Evolutionary conservation across 176 grass and related monocot species (phyloP).

Genomic region (Coix lacrymajobi): DNA sequence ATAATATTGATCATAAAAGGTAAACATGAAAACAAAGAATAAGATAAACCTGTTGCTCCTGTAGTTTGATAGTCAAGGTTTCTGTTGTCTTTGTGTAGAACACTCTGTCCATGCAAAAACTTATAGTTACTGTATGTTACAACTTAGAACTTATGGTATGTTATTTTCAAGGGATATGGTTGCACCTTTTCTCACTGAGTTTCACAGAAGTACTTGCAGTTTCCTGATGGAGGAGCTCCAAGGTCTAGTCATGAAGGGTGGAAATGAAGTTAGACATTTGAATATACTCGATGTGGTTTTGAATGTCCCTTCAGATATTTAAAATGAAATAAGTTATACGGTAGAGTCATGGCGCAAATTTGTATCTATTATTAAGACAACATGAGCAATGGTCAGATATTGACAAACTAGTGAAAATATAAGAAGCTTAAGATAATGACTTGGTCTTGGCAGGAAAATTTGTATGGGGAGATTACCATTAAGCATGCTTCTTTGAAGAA

Average conservation of each 20-base stretch:
- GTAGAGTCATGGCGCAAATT: background rate
- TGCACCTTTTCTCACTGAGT: slow-evolving; percentile 59
- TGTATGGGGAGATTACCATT: background rate
- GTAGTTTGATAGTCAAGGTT: slow-evolving; percentile 46
- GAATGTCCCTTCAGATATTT: background rate
- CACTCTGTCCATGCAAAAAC: slow-evolving; percentile 39
- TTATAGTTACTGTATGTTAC: slow-evolving; percentile 3
- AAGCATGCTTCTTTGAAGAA: background rate
- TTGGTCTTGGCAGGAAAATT: background rate
- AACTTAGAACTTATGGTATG: background rate
- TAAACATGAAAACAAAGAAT: slow-evolving; percentile 24
- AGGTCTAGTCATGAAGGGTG: slow-evolving; percentile 43
- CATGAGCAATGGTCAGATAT: background rate
- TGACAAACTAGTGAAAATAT: background rate
- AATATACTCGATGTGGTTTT: background rate
- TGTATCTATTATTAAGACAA: background rate
- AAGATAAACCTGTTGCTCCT: slow-evolving; percentile 54
- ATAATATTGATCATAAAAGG: background rate
- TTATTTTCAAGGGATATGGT: background rate
- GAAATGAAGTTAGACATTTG: slow-evolving; percentile 2
- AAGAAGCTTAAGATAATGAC: background rate
- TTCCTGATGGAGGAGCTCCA: slow-evolving; percentile 86
- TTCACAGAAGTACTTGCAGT: slow-evolving; percentile 37
- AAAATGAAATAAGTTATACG: background rate
- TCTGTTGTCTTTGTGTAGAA: slow-evolving; percentile 51